A percentile compares a stretch with the other conserved stretches of the same genome.
These are phyloP conservation scores for Bruguiera hainesii DNA, from an alignment of 441 rosid genomes.

Conservation along the genomic window DNA sequence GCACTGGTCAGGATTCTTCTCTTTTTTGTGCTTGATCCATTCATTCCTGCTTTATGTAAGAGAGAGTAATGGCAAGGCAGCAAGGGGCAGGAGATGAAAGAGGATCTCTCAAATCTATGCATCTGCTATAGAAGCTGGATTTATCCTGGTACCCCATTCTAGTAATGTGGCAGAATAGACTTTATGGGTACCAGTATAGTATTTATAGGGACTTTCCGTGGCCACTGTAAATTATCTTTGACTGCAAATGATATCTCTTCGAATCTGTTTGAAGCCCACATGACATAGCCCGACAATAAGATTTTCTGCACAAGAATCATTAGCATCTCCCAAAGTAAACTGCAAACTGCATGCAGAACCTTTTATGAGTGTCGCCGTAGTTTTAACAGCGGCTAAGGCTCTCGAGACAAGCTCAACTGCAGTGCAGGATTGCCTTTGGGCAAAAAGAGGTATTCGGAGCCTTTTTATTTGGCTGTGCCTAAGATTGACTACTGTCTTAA, in stretches of 20 bases:
- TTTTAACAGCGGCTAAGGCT: constrained; percentile 41
- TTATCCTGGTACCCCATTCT: not conserved
- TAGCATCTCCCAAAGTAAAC: constrained; percentile 56
- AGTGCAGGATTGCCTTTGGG: constrained; percentile 59
- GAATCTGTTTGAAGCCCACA: constrained; percentile 49
- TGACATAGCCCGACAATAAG: constrained; percentile 40
- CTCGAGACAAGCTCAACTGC: constrained; percentile 50
- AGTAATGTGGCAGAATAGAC: not conserved
- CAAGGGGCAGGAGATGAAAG: constrained; percentile 9
- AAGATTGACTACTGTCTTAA: constrained; percentile 44
- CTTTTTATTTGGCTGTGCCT: constrained; percentile 55
- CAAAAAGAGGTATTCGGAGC: constrained; percentile 48
- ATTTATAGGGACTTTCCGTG: not conserved
- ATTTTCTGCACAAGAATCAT: constrained; percentile 38
- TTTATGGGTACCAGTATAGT: not conserved
- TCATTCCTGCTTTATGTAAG: not conserved
- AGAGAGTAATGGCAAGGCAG: constrained; percentile 2
- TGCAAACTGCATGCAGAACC: constrained; percentile 42
- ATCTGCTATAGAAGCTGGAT: not conserved
- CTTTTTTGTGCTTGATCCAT: not conserved
- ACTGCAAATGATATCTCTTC: not conserved
- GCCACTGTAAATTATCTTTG: too few relatives aligned
- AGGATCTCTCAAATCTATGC: not conserved
- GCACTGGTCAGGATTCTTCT: constrained; percentile 22
- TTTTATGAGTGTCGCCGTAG: constrained; percentile 31